Evolutionary conservation across 164 flowering plant genomes (phyloP), one percentile per base, ranked within the genome.

Genomic region (Stephania japonica): DNA sequence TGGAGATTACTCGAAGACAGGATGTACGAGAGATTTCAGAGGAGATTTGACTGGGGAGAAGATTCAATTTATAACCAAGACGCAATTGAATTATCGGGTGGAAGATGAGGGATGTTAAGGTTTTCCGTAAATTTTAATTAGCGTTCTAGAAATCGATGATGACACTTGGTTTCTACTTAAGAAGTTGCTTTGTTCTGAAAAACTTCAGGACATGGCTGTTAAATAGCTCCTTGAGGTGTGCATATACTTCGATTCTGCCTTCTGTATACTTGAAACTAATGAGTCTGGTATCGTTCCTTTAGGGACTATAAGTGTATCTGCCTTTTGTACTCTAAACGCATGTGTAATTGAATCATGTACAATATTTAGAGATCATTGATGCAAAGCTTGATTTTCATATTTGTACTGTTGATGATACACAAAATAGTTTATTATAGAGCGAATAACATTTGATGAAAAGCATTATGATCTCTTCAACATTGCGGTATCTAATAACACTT

Each of bases 41-140:
- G 90, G 72, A 86, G 98, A 82, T 90, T 94, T 72, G 88, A 91
- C 68, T 92, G 92, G 91, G 95, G 90, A n/a, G 96, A 94, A 75
- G 92, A 94, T 78, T 92, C 99, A 0, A 49, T 91, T 1, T 78
- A 88, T 73, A 86, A 90, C 75, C 97, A 88, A 72, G 87, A 86
- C 59, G 99, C 98, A 4, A 86, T 94, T 68, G 94, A 94, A 79
- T 81, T 94, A 66, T 94, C 99, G 27, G 99, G 99, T 49, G 99
- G 98, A 75, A 84, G 99, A 86, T 94, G 81, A 94, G 18, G 63
- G 63, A 19, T 56, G n/a, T 5, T 56, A 56, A 56, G 63, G 5
- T 56, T 14, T 56, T 18, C 23, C 18, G 63, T 56, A 1, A 53
- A 53, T 56, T 16, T 56, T 56, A 21, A 21, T 56, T 6, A 6